Percentiles rank a stretch among this genome's conserved stretches.
phyloP scores from a whole-genome alignment of 2,329 filamentous ascomycete species.

The Plectosphaerella sp. region DNA sequence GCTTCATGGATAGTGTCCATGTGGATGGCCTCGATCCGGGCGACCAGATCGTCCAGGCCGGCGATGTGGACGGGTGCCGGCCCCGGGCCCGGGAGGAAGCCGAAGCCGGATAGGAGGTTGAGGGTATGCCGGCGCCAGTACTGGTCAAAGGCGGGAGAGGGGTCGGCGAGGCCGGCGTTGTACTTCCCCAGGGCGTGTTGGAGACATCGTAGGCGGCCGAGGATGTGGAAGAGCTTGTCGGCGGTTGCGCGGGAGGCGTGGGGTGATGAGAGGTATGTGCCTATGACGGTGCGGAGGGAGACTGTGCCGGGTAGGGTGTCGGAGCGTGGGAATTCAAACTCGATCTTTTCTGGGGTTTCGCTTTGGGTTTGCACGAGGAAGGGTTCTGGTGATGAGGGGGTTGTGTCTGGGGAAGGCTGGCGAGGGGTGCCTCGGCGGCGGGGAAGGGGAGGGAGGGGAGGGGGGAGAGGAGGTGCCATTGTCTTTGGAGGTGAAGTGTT shows the following conservation, averaged over 20 bases:
- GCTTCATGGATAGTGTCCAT: not conserved
- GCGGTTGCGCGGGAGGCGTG: not conserved
- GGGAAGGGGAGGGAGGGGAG: too few species aligned
- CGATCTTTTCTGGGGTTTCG: not conserved
- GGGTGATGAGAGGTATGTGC: not conserved
- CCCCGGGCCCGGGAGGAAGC: not conserved
- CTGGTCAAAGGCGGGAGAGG: not conserved
- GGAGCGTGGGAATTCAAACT: conserved; percentile 1
- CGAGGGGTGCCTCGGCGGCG: too few species aligned
- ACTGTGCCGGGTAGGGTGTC: not conserved
- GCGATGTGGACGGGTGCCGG: not conserved
- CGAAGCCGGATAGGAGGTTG: conserved; percentile 4
- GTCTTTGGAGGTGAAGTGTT: too few species aligned
- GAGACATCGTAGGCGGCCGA: conserved; percentile 1
- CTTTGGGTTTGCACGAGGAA: too few species aligned
- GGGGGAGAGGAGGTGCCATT: too few species aligned
- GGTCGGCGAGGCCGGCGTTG: not conserved
- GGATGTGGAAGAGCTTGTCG: conserved; percentile 2
- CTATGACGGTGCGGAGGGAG: conserved; percentile 1
- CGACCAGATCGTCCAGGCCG: not conserved
- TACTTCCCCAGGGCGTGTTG: not conserved
- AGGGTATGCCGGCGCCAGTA: conserved; percentile 3
- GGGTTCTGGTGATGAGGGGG: too few species aligned
- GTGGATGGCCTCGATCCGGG: not conserved
- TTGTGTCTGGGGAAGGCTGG: too few species aligned